Evolutionary conservation across 257 asterid species (phyloP).

Genomic region (Solanum gandarillasii): DNA sequence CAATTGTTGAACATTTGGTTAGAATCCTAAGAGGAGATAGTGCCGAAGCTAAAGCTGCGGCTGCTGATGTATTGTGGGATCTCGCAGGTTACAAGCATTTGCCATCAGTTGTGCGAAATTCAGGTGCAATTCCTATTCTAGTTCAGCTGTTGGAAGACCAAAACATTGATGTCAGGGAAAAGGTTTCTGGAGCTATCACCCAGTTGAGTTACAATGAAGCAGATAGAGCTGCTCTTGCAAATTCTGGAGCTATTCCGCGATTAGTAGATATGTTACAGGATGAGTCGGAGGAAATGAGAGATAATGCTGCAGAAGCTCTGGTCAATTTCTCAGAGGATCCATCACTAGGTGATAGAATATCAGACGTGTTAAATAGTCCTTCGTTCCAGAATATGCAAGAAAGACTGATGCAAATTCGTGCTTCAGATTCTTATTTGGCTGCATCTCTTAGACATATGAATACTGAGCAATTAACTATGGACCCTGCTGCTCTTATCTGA

Average conservation of each 20-base stretch:
- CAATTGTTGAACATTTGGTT: constrained; percentile 33
- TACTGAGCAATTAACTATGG: constrained; percentile 10
- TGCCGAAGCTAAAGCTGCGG: constrained; percentile 39
- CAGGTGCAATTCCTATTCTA: constrained; percentile 26
- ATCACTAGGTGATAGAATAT: constrained; percentile 21
- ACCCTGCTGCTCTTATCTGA: constrained; percentile 8
- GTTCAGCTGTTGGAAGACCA: constrained; percentile 36
- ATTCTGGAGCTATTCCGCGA: constrained; percentile 33
- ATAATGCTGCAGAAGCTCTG: constrained; percentile 49
- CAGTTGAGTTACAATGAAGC: constrained; percentile 31
- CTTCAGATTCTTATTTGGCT: constrained; percentile 18
- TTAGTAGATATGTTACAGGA: constrained; percentile 25
- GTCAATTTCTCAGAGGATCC: constrained; percentile 41
- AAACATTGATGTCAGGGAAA: constrained; percentile 27
- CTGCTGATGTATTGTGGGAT: constrained; percentile 43
- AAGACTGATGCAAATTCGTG: constrained; percentile 24
- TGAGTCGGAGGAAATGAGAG: constrained; percentile 34
- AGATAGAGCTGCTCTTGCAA: constrained; percentile 32
- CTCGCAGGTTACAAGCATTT: constrained; percentile 37
- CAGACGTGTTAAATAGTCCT: constrained; percentile 21
- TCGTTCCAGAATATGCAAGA: constrained; percentile 26
- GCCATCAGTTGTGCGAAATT: constrained; percentile 15
- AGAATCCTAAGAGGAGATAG: constrained; percentile 28
- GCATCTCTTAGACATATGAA: constrained; percentile 14
- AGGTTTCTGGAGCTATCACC: constrained; percentile 45